Base-by-base conservation (phyloP, 306 rosid genomes). In the Trichosanthes cucumerina region DNA sequence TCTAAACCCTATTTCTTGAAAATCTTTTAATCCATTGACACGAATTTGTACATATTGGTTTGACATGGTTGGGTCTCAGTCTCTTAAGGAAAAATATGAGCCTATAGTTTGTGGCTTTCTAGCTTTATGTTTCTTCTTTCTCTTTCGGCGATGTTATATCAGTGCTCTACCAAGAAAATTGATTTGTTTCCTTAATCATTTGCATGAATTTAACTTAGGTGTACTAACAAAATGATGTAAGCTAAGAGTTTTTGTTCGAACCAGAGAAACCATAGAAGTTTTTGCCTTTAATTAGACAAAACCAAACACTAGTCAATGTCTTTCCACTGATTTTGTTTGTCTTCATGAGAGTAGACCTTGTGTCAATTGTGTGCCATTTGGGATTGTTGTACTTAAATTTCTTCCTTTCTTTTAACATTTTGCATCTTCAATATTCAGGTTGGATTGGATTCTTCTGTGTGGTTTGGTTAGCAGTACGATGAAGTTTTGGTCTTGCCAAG, bases 361-460 rank as follows among this genome's bases (percentile, higher is more conserved):
- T 76, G 76, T 46, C 82, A 62, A 75, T 70, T 34, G 36, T 62
- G 62, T 24, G 60, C 60, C 28, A 24, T 33, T 56, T 44, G 34
- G 24, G 38, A 62, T 34, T 49, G 10, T 18, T 10, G 66, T 58
- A 11, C 28, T 72, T 41, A 79, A 24, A 6, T 23, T 26, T 66
- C 14, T 11, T 14, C 41, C 33, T 69, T 18, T 60, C 24, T 50
- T 78, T 60, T 53, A 5, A 36, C 41, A 1, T 43, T 16, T 76
- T 79, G 57, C 33, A 46, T 34, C 59, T 7, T 71, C 58, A 49
- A 28, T 47, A 33, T 65, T 77, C 65, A 93, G 98, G 97, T 56
- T 93, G 96, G 96, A 80, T 90, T 79, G 97, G 90, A 81, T 90
- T 91, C 87, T 86, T 90, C 57, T 90, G 78, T 66, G 24, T 79